These are phyloP conservation scores for Isabelozyma gotoi DNA, from an alignment of 805 yeast genomes.

Conservation along the genomic window DNA sequence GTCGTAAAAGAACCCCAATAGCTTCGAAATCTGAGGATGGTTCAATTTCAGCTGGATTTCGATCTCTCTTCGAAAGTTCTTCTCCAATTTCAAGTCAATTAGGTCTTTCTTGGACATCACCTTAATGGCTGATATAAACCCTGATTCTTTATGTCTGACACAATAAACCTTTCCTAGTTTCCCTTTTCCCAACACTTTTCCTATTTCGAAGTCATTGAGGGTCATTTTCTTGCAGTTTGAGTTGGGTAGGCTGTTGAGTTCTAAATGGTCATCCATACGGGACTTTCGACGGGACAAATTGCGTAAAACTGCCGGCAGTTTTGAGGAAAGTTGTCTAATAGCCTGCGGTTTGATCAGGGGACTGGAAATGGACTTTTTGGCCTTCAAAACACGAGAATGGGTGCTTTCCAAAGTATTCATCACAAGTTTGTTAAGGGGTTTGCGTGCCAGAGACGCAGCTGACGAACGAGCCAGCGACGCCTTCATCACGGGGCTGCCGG, in stretches of 20 bases:
- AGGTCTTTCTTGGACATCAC: constrained; percentile 86
- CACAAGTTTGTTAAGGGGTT: constrained; percentile 13
- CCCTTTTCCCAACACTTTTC: constrained; percentile 87
- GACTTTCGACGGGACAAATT: background rate
- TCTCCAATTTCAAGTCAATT: constrained; percentile 70
- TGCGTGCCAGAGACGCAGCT: constrained; percentile 1
- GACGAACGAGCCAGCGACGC: background rate
- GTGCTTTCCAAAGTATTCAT: constrained; percentile 10
- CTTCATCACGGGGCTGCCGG: background rate
- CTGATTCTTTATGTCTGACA: constrained; percentile 71
- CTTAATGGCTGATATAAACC: constrained; percentile 85
- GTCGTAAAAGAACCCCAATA: constrained; percentile 87
- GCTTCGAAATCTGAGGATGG: constrained; percentile 77
- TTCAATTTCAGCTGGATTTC: constrained; percentile 81
- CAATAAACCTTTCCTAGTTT: constrained; percentile 92
- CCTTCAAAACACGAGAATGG: constrained; percentile 1
- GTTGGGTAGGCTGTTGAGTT: background rate
- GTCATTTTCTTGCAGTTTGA: constrained; percentile 11
- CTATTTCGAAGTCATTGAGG: constrained; percentile 77
- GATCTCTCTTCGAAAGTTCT: constrained; percentile 85
- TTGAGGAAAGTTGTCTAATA: background rate
- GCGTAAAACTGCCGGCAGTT: background rate
- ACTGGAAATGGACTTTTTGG: background rate
- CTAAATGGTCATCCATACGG: background rate
- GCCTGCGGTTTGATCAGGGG: background rate